These are phyloP conservation scores for Hericium erinaceus DNA, from an alignment of 768 basidiomycete genomes.

Conservation along the genomic window DNA sequence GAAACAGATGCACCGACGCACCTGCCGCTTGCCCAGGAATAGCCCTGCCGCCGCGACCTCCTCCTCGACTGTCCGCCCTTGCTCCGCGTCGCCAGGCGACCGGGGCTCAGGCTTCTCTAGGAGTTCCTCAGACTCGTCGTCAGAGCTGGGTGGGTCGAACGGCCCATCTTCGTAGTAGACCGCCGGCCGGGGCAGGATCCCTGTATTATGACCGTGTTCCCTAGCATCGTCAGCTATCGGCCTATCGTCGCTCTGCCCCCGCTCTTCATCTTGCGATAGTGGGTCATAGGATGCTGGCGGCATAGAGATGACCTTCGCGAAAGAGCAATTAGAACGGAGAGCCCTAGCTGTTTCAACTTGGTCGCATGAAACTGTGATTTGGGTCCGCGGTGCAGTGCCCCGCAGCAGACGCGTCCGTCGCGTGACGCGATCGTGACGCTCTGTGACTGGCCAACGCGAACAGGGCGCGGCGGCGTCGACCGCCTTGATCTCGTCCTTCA, in stretches of 20 bases:
- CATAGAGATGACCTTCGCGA: conserved; percentile 3
- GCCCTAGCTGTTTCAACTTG: too few relatives aligned
- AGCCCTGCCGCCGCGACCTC: conserved; percentile 22
- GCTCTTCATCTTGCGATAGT: conserved; percentile 11
- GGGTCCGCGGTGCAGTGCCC: too few relatives aligned
- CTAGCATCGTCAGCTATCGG: neutral
- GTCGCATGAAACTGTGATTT: too few relatives aligned
- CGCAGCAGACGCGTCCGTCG: neutral
- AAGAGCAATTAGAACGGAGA: neutral
- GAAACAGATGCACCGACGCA: conserved; percentile 12
- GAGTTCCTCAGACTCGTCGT: conserved; percentile 52
- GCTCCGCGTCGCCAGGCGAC: conserved; percentile 22
- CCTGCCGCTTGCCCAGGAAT: conserved; percentile 29
- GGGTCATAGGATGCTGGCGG: conserved; percentile 10
- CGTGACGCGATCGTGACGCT: neutral
- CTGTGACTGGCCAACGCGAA: neutral
- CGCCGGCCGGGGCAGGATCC: conserved; percentile 12
- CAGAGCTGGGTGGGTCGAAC: conserved; percentile 74
- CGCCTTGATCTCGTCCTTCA: neutral
- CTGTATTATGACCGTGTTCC: neutral
- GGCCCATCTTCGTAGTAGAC: conserved; percentile 68
- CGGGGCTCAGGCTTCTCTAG: conserved; percentile 34
- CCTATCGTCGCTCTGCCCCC: neutral
- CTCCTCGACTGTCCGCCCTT: conserved; percentile 16
- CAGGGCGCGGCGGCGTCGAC: neutral